A percentile compares a stretch with the other conserved stretches of the same genome.
Conservation (phyloP, 345 rosid species). For the Atalantia buxifolia region DNA sequence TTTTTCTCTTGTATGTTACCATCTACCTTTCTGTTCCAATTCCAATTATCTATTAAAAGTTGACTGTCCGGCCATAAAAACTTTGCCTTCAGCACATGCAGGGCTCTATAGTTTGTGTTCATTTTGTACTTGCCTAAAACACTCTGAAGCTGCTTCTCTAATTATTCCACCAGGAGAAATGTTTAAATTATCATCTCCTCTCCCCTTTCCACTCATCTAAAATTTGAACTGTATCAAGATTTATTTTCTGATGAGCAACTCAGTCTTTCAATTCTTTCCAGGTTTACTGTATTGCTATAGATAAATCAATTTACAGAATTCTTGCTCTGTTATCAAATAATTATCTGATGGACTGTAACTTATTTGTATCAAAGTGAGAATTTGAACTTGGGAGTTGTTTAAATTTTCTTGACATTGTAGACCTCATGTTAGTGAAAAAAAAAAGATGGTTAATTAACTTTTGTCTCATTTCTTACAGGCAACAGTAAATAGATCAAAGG, state of each 20-base stretch:
- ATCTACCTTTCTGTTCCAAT: not conserved
- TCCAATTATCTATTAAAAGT: not conserved
- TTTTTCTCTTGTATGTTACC: not conserved
- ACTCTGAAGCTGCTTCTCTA: not conserved
- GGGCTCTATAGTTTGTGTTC: not conserved
- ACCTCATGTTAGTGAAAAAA: not conserved
- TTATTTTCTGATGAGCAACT: not conserved
- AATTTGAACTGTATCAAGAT: not conserved
- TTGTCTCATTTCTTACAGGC: constrained; percentile 40
- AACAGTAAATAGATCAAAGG: constrained; percentile 84
- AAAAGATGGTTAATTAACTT: not conserved
- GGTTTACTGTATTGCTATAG: not conserved
- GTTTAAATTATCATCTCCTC: not conserved
- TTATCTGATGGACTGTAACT: not conserved
- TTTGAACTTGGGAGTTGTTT: not conserved
- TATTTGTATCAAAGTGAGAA: not conserved
- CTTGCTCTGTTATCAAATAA: not conserved
- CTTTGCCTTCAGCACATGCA: not conserved
- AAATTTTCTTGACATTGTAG: not conserved
- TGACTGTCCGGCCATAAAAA: no score
- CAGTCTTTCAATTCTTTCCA: not conserved
- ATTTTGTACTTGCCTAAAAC: not conserved
- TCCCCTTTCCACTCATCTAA: not conserved
- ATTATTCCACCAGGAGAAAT: not conserved
- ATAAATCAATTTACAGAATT: not conserved